These are phyloP conservation scores for Spathaspora arborariae DNA, from an alignment of 805 yeast species.

Conservation along the genomic window DNA sequence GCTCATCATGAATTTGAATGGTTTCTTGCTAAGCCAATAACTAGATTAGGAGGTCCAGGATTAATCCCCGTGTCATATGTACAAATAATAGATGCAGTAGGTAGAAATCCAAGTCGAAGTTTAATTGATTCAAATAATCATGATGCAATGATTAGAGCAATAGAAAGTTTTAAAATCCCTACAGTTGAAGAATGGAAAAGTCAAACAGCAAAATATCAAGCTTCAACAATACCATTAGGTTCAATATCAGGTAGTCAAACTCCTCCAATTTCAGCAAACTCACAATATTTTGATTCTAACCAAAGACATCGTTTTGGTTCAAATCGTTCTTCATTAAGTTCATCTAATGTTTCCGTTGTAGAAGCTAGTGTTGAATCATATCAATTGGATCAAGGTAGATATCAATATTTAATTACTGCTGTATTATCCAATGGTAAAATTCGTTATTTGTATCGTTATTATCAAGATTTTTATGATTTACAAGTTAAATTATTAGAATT, in stretches of 20 bases:
- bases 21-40: slow-evolving; percentile 97
- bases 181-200: slow-evolving; percentile 95
- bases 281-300: slow-evolving; percentile 33
- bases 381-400: slow-evolving; percentile 78
- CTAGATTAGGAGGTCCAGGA: slow-evolving; percentile 95
- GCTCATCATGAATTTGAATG: slow-evolving; percentile 97
- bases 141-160: slow-evolving; percentile 46
- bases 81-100: slow-evolving; percentile 72
- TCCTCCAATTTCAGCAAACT: slow-evolving; percentile 30
- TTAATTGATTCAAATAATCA: slow-evolving; percentile 44
- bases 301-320: slow-evolving; percentile 10
- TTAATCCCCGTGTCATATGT: slow-evolving; percentile 90
- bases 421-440: slow-evolving; percentile 62
- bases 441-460: slow-evolving; percentile 78
- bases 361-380: slow-evolving; percentile 76
- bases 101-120: slow-evolving; percentile 29
- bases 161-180: slow-evolving; percentile 70
- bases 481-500: slow-evolving; percentile 78
- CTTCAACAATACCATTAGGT: slow-evolving; percentile 76
- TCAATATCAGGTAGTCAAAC: slow-evolving; percentile 28
- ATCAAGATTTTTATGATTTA: slow-evolving; percentile 93
- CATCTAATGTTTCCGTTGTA: slow-evolving; percentile 37
- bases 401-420: slow-evolving; percentile 79
- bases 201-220: slow-evolving; percentile 87
- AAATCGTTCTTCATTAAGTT: slow-evolving; percentile 29